Evolutionary conservation across 1,284 basidiomycete genomes (phyloP).

Genomic region (Vanrija pseudolonga): DNA sequence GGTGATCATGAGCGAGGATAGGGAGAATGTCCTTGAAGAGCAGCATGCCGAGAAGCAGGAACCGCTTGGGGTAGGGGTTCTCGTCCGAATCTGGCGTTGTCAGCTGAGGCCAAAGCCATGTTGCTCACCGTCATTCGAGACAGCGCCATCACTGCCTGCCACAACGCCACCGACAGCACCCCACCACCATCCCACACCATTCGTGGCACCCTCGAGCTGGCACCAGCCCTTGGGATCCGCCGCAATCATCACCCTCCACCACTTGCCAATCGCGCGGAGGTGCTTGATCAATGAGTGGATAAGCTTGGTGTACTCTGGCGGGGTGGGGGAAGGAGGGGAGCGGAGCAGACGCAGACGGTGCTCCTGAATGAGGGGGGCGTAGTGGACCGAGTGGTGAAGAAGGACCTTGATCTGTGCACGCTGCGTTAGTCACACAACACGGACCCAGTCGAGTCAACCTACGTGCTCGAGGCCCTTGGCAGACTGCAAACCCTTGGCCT

Average conservation of each 20-base stretch:
- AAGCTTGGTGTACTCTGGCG: slow-evolving; percentile 24
- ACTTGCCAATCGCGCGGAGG: slow-evolving; percentile 46
- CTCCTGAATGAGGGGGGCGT: slow-evolving; percentile 41
- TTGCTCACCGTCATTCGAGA: slow-evolving; percentile 44
- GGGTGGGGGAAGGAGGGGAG: slow-evolving; percentile 8
- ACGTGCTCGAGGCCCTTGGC: slow-evolving; percentile 30
- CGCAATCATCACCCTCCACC: slow-evolving; percentile 46
- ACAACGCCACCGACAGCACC: slow-evolving; percentile 45
- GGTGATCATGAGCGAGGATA: slow-evolving; percentile 42
- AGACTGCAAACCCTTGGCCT: slow-evolving; percentile 40
- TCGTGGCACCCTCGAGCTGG: slow-evolving; percentile 35
- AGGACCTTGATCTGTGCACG: slow-evolving; percentile 30
- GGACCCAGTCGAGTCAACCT: slow-evolving; percentile 7
- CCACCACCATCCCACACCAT: slow-evolving; percentile 50
- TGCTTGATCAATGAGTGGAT: slow-evolving; percentile 40
- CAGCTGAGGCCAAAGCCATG: neutral
- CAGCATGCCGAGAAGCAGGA: slow-evolving; percentile 79
- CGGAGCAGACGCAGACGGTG: slow-evolving; percentile 36
- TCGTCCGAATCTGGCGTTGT: slow-evolving; percentile 28
- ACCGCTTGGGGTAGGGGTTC: slow-evolving; percentile 51
- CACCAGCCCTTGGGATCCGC: slow-evolving; percentile 47
- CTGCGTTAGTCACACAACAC: neutral
- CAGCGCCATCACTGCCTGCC: slow-evolving; percentile 40
- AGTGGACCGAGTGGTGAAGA: slow-evolving; percentile 39
- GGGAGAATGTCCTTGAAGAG: slow-evolving; percentile 70